Evolutionary conservation across 1,284 basidiomycete species (phyloP), one percentile per base, ranked within the genome.

Genomic region (Cerioporus squamosus): DNA sequence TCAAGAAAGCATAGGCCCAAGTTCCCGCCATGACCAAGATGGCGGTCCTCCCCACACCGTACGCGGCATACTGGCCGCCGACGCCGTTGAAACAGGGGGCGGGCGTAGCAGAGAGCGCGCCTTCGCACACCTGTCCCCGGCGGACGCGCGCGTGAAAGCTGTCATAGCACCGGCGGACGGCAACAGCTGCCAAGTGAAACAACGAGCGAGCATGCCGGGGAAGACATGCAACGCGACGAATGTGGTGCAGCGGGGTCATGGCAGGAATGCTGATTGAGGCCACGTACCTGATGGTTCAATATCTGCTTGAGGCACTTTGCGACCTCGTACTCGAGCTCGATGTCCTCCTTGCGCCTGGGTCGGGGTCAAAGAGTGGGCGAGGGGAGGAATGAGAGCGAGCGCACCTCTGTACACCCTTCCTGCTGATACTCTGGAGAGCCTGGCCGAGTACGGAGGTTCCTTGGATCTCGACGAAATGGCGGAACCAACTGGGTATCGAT

Each of bases 261-360:
- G 29, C 12, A 23, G 10, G 1, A n/a, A 22, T n/a, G 3, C 18
- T 22, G 4, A 15, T 15, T 18, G 18, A 31, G 31, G 29, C 10
- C 33, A 77, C 84, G 62, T 67, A 92, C 91, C 62, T 81, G 78
- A 65, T 80, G 85, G 71, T 97, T 97, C 56, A 98, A 81, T 38
- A 97, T 91, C 38, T 87, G 87, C 68, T 88, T 91, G 61, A 98
- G 77, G 68, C 93, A 95, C 74, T 96, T 97, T 57, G 94, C 84
- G 47, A 96, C 81, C 75, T 98, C 96, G 57, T 94, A 88, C 74
- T 98, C 97, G 46, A 97, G 78, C 17, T 80, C 76, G 38, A 82
- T 80, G 66, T 98, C 95, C 23, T 77, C 74, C 52, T 88, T 85
- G 47, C 79, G 83, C 65, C 91, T 92, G 62, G 7, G 58, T 15